A percentile compares a stretch with the other conserved stretches of the same genome.
Evolutionary conservation across 495 filamentous ascomycete genomes (phyloP).

Genomic region (Penicillium cinerascens): DNA sequence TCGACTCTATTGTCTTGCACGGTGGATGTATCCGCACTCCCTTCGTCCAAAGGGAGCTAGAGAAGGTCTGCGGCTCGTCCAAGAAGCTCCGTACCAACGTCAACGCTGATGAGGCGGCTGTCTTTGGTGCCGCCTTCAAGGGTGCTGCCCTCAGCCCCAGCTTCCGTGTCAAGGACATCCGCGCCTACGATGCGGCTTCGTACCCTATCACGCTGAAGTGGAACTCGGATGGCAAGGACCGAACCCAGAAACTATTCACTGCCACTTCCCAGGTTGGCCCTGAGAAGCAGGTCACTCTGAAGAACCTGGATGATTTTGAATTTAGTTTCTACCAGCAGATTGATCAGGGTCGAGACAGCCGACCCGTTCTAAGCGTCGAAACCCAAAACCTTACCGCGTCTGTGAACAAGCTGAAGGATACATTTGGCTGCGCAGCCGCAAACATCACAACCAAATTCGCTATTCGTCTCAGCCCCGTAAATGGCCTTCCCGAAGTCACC

Average conservation of each 20-base stretch:
- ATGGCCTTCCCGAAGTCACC: constrained; percentile 80
- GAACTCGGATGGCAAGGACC: constrained; percentile 56
- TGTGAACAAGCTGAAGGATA: constrained; percentile 68
- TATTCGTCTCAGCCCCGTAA: constrained; percentile 64
- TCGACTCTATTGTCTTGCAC: constrained; percentile 90
- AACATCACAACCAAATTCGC: constrained; percentile 79
- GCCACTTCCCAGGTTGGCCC: constrained; percentile 70
- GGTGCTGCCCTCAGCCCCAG: constrained; percentile 85
- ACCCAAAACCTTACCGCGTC: constrained; percentile 83
- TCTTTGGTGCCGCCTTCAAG: constrained; percentile 94
- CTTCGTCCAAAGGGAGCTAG: constrained; percentile 88
- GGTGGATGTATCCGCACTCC: constrained; percentile 89
- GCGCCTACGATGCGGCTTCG: constrained; percentile 64
- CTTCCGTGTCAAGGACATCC: constrained; percentile 97
- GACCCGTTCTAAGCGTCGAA: constrained; percentile 52
- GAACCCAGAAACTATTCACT: constrained; percentile 74
- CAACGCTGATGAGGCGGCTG: constrained; percentile 94
- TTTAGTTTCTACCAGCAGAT: constrained; percentile 75
- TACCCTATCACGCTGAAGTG: constrained; percentile 74
- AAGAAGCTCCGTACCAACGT: constrained; percentile 89
- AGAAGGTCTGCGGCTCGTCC: constrained; percentile 64
- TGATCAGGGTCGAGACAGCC: constrained; percentile 43
- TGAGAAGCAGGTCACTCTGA: constrained; percentile 84
- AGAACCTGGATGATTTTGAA: constrained; percentile 80
- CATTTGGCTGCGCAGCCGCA: constrained; percentile 67